Conservation (phyloP, 2,329 filamentous ascomycete species). For the Dothistroma pini region DNA sequence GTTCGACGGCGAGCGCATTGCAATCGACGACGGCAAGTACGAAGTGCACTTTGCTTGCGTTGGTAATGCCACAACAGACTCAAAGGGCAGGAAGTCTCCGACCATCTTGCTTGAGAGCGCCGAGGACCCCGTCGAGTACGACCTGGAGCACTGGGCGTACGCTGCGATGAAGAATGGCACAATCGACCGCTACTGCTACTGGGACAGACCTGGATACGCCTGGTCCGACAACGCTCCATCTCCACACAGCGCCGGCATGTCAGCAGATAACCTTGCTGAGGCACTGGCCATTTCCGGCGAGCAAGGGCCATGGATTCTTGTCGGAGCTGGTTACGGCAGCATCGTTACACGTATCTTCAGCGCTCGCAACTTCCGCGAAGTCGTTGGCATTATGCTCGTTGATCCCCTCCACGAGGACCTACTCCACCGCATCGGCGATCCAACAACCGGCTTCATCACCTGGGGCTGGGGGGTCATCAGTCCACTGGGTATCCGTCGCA, state of each 20-base stretch:
- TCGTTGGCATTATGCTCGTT: constrained; percentile 77
- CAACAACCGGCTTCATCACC: constrained; percentile 73
- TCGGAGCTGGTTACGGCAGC: constrained; percentile 80
- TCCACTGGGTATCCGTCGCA: constrained; percentile 77
- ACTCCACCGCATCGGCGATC: constrained; percentile 62
- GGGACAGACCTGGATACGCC: constrained; percentile 83
- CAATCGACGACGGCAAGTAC: constrained; percentile 81
- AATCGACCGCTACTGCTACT: constrained; percentile 89
- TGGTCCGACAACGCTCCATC: constrained; percentile 92
- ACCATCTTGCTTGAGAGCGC: constrained; percentile 86
- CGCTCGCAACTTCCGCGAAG: constrained; percentile 69
- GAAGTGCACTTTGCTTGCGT: constrained; percentile 80
- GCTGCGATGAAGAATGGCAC: constrained; percentile 72
- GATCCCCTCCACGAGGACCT: constrained; percentile 88
- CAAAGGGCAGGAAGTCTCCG: constrained; percentile 55
- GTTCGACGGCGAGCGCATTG: constrained; percentile 70
- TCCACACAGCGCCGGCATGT: constrained; percentile 88
- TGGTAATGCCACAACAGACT: constrained; percentile 61
- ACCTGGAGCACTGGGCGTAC: constrained; percentile 76
- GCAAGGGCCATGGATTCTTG: constrained; percentile 81
- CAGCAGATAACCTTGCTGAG: constrained; percentile 83
- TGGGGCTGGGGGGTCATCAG: constrained; percentile 85
- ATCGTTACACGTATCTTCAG: constrained; percentile 91
- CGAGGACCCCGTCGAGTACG: constrained; percentile 72
- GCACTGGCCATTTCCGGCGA: constrained; percentile 77